Evolutionary conservation across 2,329 filamentous ascomycete genomes (phyloP), one percentile per base, ranked within the genome.

Genomic region (Phymatotrichopsis omnivora): DNA sequence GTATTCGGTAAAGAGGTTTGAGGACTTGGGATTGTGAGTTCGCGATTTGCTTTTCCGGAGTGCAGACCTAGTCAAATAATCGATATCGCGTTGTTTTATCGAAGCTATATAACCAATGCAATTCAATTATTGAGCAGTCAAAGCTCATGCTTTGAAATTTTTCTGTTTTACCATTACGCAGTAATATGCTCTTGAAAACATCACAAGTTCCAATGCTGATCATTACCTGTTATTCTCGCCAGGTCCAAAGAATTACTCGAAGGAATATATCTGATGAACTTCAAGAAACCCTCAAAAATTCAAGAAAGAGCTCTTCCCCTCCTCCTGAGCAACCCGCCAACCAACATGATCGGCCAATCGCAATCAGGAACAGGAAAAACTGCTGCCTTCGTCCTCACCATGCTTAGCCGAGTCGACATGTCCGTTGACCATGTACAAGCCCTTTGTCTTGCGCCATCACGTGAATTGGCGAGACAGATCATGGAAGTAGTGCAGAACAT

Each of bases 301-400:
- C 91, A 98, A 68, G 91, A 94, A 65, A 85, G 82, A 58, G 91
- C 91, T 1, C 74, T 98, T 14, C 91, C 91, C 22, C 73, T 98
- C 44, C 82, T 98, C 60, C 75, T 98, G 53, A 69, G 75, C 58
- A 72, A 94, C 61, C 89, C 91, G n/a, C 82, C 89, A 1, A 73
- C 74, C 55, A 96, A 96, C 66, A 82, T 98, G 74, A 89, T 98
- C 61, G 91, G 87, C 3, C 91, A 98, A 67, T 98, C 91, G n/a
- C 91, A 98, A 65, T 98, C 91, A 2, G 91, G 91, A 58, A 98
- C 91, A 16, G 91, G 91, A 61, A 98, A 98, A 71, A 98, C 91
- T 0, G 91, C 87, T 16, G 91, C 91, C 17, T 98, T 98, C 64
- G 84, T 91, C 34, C 80, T 94, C 52, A 93, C 93, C 51, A 82